Evolutionary conservation across 441 rosid genomes (phyloP), one percentile per base, ranked within the genome.

Genomic region (Croton setiger): DNA sequence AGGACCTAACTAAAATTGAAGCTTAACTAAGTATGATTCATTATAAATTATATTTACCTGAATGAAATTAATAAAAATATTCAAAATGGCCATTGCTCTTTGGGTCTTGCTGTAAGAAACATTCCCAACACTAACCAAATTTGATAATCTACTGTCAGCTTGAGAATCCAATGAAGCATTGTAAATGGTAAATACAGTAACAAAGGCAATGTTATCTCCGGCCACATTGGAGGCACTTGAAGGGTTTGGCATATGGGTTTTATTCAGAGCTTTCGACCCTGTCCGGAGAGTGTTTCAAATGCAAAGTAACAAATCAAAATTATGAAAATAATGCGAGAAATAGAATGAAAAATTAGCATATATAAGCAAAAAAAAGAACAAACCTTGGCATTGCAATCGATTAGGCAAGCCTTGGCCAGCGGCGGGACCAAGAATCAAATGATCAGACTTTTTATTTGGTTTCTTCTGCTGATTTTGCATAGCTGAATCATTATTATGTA

Each of bases 351-450:
- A 27, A 6, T 27, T 44, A 44, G 49, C 51, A 52, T 4, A 49
- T 15, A 59, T 27, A 27, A 0, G 17, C 7, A 36, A 8, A 3
- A 18, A 14, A 35, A 20, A 64, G 1, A 61, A 48, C 13, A 64
- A 75, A 95, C 97, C 96, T 85, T 68, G 82, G 75, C 98, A 92
- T 56, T 92, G 96, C 74, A 92, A 80, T 39, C 96, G 95, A 72
- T 92, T 79, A 4, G 83, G 83, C 67, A 88, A 83, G 79, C 97
- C 97, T 78, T 81, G 81, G 49, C 97, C 99, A 63, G 98, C 88
- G 18, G 82, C 82, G 41, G 85, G 85, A 6, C 85, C 98, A 56
- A 92, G 80, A 64, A 95, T 83, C 60, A 92, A 75, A 74, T 88
- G 98, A 71, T 91, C 93, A 48, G 79, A 76, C 74, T 95, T 89